Evolutionary conservation across 1,284 basidiomycete genomes (phyloP), one percentile per base, ranked within the genome.

Genomic region (Cryptococcus sp.): DNA sequence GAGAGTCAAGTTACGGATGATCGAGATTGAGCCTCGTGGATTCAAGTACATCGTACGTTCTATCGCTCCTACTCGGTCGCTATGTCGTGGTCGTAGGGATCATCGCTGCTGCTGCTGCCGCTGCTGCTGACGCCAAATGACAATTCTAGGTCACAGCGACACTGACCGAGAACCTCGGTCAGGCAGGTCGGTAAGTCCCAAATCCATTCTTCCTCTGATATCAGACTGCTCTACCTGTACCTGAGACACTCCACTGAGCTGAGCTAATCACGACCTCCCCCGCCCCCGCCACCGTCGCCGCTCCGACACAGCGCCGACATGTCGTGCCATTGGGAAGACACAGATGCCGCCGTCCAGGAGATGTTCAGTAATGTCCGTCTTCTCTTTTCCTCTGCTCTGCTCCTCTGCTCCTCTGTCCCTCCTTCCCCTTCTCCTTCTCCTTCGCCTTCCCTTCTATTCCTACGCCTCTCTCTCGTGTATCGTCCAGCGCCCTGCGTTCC

Each of bases 281-380:
- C n/a, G n/a, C n/a, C n/a, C n/a, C n/a, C n/a, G n/a, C n/a, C n/a
- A n/a, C n/a, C n/a, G n/a, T n/a, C n/a, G n/a, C n/a, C 38, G 23
- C 19, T 3, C 25, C 38, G 23, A 23, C 5, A 8, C 54, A 71
- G 75, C 46, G 75, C 74, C n/a, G 75, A 77, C 62, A 70, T 77
- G 71, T 67, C 70, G 22, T 76, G 74, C 62, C 75, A 77, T 62
- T 77, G 75, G 75, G 75, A 77, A 67, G 74, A 75, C 50, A 67
- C 72, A 13, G 75, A 77, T 59, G 49, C 53, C 0, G 75, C 67
- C 19, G 58, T 75, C 16, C 75, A 77, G 60, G 75, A 77, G 53
- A 75, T 77, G 64, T 77, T 53, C 57, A 71, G 68, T 45, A 77
- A 77, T 62, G 75, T 75, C 48, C 62, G 71, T 67, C 17, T 35